Evolutionary conservation across 495 filamentous ascomycete genomes (phyloP), one percentile per base, ranked within the genome.

Genomic region (Daldinia concentrica): DNA sequence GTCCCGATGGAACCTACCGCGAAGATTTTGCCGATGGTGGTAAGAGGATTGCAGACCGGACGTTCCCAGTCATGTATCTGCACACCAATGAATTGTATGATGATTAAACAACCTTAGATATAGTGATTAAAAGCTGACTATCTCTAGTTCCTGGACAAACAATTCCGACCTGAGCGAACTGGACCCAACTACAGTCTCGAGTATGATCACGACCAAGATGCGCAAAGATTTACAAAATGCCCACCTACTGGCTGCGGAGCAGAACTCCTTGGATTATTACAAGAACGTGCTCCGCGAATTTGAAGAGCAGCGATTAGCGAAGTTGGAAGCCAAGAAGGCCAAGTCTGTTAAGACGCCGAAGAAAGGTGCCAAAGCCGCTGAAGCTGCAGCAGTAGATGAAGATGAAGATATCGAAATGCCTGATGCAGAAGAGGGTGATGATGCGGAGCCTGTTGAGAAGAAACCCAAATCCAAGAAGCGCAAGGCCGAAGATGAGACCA

Each of bases 11-110:
- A 32, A 90, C 90, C 2, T 95, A 93, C 80, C 89, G 91, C 54
- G 91, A 92, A 54, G 93, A 93, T 71, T 95, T 91, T 76, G 86
- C 88, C 29, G 93, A 95, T 73, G 93, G 88, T 64, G 93, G 90
- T 66, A 94, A 93, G 83, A 91, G 93, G 61, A 90, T 85, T 17
- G 86, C 88, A 41, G 93, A 97, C 78, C 86, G 94, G 45, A 93
- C 91, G 5, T 97, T 91, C 78, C 93, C 94, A 2, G 89, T 98
- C 69, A 97, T 97, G 94, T 98, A 95, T 79, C 83, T 98, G 61
- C 84, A 89, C 64, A 96, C 93, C 60, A 96, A 97, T 77, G 93
- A 97, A 84, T 98, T 98, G 94, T 98, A 82, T 86, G 94, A 9
- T 32, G 9, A 43, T 37, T 27, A 27, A 43, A 22, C 51, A 43